phyloP scores from a whole-genome alignment of 148 eudicot species.

The Tetragonia tetragonoides region DNA sequence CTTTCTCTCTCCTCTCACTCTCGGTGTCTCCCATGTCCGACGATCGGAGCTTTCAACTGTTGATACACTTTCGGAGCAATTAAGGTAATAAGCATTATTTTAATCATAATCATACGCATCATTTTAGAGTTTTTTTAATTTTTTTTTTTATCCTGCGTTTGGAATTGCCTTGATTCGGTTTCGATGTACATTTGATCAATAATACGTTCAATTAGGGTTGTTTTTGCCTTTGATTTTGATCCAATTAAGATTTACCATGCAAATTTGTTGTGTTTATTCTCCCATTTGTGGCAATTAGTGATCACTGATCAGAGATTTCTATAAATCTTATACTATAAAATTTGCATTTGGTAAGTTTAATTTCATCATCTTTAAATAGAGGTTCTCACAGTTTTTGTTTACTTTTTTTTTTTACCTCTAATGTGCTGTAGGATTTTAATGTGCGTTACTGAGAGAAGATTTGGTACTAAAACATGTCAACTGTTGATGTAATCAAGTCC shows the following conservation, averaged over 20 bases:
- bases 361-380: not conserved
- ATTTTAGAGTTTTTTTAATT: not conserved
- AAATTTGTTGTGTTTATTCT: too few species aligned
- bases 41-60: not conserved
- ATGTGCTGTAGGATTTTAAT: not conserved
- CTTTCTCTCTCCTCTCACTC: not conserved
- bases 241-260: not conserved
- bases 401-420: not conserved
- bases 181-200: not conserved
- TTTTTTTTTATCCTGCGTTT: not conserved
- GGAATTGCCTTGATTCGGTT: not conserved
- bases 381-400: not conserved
- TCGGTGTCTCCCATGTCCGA: slow-evolving; percentile 5
- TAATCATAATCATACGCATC: not conserved
- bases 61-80: not conserved
- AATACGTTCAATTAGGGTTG: not conserved
- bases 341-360: too few species aligned
- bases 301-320: too few species aligned
- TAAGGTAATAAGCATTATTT: not conserved
- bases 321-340: too few species aligned
- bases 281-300: too few species aligned
- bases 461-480: slow-evolving; percentile 18
- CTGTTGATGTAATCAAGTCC: slow-evolving; percentile 32
- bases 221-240: not conserved
- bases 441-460: not conserved